phyloP scores from a whole-genome alignment of 768 basidiomycete genomes.

The Boletus vinaceobasis region DNA sequence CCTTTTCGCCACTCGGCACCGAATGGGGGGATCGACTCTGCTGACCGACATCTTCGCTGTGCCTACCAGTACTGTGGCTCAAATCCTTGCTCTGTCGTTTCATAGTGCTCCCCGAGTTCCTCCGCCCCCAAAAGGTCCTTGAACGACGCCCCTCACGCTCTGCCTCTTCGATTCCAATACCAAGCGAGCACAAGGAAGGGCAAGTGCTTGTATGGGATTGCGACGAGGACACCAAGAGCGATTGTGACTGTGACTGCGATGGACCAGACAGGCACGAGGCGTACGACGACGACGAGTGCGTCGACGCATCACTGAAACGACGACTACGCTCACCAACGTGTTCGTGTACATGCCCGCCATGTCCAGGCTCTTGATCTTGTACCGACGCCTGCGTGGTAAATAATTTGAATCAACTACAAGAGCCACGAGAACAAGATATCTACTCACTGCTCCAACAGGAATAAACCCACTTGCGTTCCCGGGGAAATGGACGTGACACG shows the following conservation, averaged over 20 bases:
- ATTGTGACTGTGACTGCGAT: conserved; percentile 18
- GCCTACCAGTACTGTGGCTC: background rate
- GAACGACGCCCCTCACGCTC: conserved; percentile 22
- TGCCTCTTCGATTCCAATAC: conserved; percentile 22
- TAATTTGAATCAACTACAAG: background rate
- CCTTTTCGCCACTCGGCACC: background rate
- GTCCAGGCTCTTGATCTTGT: conserved; percentile 1
- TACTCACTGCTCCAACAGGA: conserved; percentile 8
- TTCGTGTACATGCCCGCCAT: background rate
- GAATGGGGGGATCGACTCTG: background rate
- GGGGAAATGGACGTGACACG: background rate
- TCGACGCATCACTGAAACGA: conserved; percentile 21
- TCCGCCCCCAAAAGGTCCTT: conserved; percentile 18
- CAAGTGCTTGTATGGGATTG: conserved; percentile 13
- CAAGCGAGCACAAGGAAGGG: conserved; percentile 20
- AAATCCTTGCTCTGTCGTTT: conserved; percentile 9
- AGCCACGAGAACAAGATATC: background rate
- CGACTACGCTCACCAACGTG: conserved; percentile 1
- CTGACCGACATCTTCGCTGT: background rate
- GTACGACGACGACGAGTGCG: conserved; percentile 16
- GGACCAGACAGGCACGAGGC: conserved; percentile 21
- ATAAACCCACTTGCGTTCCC: background rate
- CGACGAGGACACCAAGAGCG: conserved; percentile 13
- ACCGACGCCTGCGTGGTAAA: background rate
- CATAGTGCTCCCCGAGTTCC: conserved; percentile 7